phyloP scores from a whole-genome alignment of 495 filamentous ascomycete genomes.

The Aspergillus conjunctus region DNA sequence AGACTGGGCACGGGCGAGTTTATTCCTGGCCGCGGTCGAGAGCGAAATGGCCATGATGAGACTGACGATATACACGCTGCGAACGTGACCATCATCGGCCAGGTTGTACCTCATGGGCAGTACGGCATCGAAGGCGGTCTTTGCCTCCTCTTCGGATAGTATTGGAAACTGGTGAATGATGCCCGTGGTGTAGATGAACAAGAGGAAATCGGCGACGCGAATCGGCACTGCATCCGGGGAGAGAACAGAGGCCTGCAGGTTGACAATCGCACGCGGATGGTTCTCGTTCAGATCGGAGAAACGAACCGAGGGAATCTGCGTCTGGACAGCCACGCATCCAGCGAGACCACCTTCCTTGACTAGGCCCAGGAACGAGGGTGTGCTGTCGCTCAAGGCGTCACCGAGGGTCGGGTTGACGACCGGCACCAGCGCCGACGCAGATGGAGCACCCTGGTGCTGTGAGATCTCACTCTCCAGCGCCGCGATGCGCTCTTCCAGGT shows the following conservation, averaged over 20 bases:
- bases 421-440: background rate
- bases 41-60: constrained; percentile 10
- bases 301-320: constrained; percentile 8
- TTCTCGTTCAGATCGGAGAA: constrained; percentile 6
- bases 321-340: constrained; percentile 1
- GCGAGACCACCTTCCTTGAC: background rate
- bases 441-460: too few relatives aligned
- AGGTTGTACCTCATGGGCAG: background rate
- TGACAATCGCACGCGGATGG: constrained; percentile 8
- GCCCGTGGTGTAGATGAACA: background rate
- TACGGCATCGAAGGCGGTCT: constrained; percentile 7
- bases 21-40: constrained; percentile 7
- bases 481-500: constrained; percentile 8
- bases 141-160: background rate
- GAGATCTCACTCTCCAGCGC: background rate
- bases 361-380: constrained; percentile 4
- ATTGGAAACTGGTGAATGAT: constrained; percentile 3
- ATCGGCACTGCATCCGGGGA: background rate
- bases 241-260: constrained; percentile 2
- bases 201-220: constrained; percentile 6
- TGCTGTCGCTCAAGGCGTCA: background rate
- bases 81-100: background rate
- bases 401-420: background rate
- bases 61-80: constrained; percentile 6
- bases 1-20: constrained; percentile 1